Evolutionary conservation across 2,329 filamentous ascomycete species (phyloP), one percentile per base, ranked within the genome.

Genomic region (Pestalotiopsis sp.): DNA sequence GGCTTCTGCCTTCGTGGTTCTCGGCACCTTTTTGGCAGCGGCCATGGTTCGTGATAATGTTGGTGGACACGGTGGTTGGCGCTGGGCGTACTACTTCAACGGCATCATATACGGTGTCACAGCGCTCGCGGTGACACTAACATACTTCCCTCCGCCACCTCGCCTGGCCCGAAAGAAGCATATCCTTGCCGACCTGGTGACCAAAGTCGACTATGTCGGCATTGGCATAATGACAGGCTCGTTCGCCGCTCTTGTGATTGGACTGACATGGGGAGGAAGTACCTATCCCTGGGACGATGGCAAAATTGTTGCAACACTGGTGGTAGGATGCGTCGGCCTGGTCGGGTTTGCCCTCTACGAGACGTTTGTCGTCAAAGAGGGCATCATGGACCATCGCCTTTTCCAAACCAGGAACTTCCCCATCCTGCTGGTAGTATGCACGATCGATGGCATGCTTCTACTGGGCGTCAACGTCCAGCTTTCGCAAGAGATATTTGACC

Each of bases 241-340:
- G 36, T 58, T 66, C 31, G 27, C 49, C 6, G 41, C 64, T 14
- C 45, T 66, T 23, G 49, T 58, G 20, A 57, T 59, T 23, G 49
- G 23, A 2, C 20, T 66, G 3, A 58, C 64, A 62, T 86, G 82
- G 83, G 81, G 81, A 27, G 89, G 89, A 1, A 85, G 85, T 57
- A 81, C 88, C 70, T 88, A 89, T 70, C 73, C 82, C 0, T 91
- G 89, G 89, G 75, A 81, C 1, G 88, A 86, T 0, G 77, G 80
- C 0, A 84, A 87, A 70, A 87, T 90, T 13, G 82, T 91, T 60
- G 81, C 80, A 0, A 86, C 88, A 0, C 73, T 91, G 1, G 78
- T 87, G 0, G 74, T 89, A 2, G 89, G 90, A 4, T 71, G 75
- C 20, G 71, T 78, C 1, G 45, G 45, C 0, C 31, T 66, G 17